Percentiles rank a stretch among this genome's conserved stretches.
Evolutionary conservation across 495 filamentous ascomycete species (phyloP).

Genomic region (Collariella sp.): DNA sequence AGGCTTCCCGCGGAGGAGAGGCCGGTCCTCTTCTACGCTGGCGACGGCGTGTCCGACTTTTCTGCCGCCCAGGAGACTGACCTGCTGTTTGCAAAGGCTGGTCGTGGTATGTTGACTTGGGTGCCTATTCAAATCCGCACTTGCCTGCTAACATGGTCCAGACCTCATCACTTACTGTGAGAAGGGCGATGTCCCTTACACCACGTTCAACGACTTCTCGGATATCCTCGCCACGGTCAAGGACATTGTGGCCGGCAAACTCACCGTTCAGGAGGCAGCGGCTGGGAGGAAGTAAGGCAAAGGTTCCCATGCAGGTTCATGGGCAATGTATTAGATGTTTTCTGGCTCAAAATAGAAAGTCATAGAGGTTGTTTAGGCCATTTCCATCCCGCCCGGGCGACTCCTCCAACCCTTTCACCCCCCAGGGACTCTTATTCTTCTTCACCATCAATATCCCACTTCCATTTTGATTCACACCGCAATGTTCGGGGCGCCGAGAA

Average conservation of each 20-base stretch:
- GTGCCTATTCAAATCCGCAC: background rate
- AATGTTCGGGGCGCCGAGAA: background rate
- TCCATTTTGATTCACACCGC: too few species aligned
- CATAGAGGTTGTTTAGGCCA: too few species aligned
- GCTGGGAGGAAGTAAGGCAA: slow-evolving; percentile 20
- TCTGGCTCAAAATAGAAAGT: too few species aligned
- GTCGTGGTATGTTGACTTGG: slow-evolving; percentile 53
- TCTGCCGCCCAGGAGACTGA: slow-evolving; percentile 84
- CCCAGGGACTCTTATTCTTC: too few species aligned
- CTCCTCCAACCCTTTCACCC: too few species aligned
- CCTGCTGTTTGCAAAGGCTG: slow-evolving; percentile 82
- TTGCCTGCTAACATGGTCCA: slow-evolving; percentile 23
- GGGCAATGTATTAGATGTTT: too few species aligned
- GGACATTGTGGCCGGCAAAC: slow-evolving; percentile 58
- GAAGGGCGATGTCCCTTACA: slow-evolving; percentile 68
- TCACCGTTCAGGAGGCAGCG: slow-evolving; percentile 38
- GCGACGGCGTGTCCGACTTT: slow-evolving; percentile 83
- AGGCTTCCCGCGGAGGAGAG: slow-evolving; percentile 53
- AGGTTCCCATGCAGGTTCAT: background rate
- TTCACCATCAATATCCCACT: too few species aligned
- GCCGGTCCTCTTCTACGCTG: slow-evolving; percentile 78
- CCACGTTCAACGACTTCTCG: slow-evolving; percentile 68
- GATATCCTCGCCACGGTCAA: slow-evolving; percentile 65
- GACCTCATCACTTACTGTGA: slow-evolving; percentile 79
- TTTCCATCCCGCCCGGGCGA: too few species aligned